phyloP scores from a whole-genome alignment of 2,329 filamentous ascomycete species.

The Aspergillus fijiensis region DNA sequence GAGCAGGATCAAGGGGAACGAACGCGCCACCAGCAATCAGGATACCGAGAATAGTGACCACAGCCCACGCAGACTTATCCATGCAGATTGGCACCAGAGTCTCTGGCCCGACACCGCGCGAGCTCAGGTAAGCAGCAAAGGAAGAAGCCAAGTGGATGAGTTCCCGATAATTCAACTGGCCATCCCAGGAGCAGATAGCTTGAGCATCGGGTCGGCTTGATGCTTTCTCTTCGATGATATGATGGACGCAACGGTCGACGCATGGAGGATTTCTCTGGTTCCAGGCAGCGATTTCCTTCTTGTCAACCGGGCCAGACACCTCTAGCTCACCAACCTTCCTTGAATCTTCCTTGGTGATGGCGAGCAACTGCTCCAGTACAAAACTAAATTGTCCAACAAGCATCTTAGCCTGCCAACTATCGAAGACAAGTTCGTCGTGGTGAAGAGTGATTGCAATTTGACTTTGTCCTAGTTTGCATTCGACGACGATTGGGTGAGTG shows the following conservation, averaged over 20 bases:
- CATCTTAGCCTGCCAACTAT: slow-evolving; percentile 52
- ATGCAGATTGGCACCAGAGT: slow-evolving; percentile 35
- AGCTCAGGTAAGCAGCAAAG: slow-evolving; percentile 32
- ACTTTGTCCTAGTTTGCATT: slow-evolving; percentile 58
- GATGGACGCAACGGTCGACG: slow-evolving; percentile 34
- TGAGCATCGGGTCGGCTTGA: slow-evolving; percentile 27
- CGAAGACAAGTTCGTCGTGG: slow-evolving; percentile 63
- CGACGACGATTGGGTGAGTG: slow-evolving; percentile 63
- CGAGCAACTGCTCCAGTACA: slow-evolving; percentile 36
- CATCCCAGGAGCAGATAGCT: slow-evolving; percentile 40
- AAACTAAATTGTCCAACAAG: slow-evolving; percentile 54
- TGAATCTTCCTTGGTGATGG: slow-evolving; percentile 21
- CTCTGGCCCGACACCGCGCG: slow-evolving; percentile 34
- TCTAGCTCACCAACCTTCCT: slow-evolving; percentile 31
- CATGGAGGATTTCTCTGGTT: slow-evolving; percentile 27
- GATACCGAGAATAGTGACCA: slow-evolving; percentile 34
- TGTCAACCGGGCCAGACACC: slow-evolving; percentile 35
- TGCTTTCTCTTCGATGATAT: slow-evolving; percentile 31
- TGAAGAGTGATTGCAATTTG: slow-evolving; percentile 62
- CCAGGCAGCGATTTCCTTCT: slow-evolving; percentile 32
- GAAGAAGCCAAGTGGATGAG: slow-evolving; percentile 30
- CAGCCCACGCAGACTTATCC: slow-evolving; percentile 37
- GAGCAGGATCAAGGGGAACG: slow-evolving; percentile 36
- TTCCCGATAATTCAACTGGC: slow-evolving; percentile 33
- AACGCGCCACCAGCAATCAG: slow-evolving; percentile 37